Evolutionary conservation across 2,329 filamentous ascomycete genomes (phyloP), one percentile per base, ranked within the genome.

Genomic region (Alternaria metachromatica): DNA sequence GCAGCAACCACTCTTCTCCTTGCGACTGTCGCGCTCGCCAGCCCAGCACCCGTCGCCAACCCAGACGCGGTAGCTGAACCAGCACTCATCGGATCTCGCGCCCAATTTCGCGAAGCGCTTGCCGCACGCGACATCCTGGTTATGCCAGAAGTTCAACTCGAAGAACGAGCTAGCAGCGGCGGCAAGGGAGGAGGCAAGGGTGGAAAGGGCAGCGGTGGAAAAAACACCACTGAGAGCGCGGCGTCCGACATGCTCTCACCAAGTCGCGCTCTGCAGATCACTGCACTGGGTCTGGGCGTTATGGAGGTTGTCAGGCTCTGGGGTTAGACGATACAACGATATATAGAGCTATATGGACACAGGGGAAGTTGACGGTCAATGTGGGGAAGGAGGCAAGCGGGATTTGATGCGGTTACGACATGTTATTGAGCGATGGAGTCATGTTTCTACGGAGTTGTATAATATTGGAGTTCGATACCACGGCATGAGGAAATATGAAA

Each of bases 211-310:
- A 41, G 61, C 20, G 67, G 37, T n/a, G 49, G 56, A 46, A 62
- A 58, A 30, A 41, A 41, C 56, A 51, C 69, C 64, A 63, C 46
- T 54, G 67, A 60, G 8, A 59, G 64, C 55, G 72, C 74, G 13
- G 74, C 74, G 4, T 59, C 73, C 7, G 63, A 59, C 8, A 60
- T 64, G 11, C 23, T 74, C 3, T 58, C 66, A 5, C 68, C 75
- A 15, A 77, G 62, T 59, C 70, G 60, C 28, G 58, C 63, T 3
- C 62, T 79, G 12, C 66, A 77, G 46, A 58, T 74, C 4, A 70
- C 69, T 51, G 74, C 72, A 3, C 26, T 78, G 21, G 68, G 76
- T 2, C 53, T 78, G 6, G 76, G 76, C 2, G 64, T 75, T 41
- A 58, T 72, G 13, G 72, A 74, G 49, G 46, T 70, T 46, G 65